phyloP scores from a whole-genome alignment of 768 basidiomycete species.

The Suillus spraguei region DNA sequence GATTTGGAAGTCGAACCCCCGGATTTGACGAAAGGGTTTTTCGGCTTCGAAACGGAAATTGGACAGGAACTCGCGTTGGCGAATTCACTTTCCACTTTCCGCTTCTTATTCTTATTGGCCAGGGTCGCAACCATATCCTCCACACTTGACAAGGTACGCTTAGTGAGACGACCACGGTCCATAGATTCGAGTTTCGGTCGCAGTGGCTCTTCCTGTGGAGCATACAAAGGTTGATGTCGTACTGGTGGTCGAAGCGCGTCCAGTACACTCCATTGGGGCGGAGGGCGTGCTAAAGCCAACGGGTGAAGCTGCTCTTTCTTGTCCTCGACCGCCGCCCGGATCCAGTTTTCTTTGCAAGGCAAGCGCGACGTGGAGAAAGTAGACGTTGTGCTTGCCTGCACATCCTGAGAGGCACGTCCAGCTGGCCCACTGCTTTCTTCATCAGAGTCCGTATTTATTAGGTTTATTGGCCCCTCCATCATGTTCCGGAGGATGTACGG shows the following conservation, averaged over 20 bases:
- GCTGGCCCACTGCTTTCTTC: background rate
- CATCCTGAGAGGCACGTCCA: background rate
- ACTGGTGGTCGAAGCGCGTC: conserved; percentile 1
- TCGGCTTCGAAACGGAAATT: conserved; percentile 10
- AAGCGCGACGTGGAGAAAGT: background rate
- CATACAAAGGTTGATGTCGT: background rate
- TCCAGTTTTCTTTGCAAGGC: background rate
- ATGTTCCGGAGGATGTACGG: background rate
- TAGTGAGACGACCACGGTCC: conserved; percentile 30
- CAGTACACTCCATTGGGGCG: conserved; percentile 28
- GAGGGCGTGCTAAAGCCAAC: conserved; percentile 29
- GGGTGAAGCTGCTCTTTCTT: conserved; percentile 20
- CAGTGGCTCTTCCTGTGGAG: background rate
- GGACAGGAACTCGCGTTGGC: conserved; percentile 13
- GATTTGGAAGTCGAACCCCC: background rate
- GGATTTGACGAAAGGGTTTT: conserved; percentile 27
- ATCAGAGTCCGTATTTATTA: background rate
- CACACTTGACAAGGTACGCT: conserved; percentile 23
- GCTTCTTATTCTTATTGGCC: conserved; percentile 18
- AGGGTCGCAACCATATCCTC: conserved; percentile 24
- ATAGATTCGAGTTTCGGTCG: conserved; percentile 15
- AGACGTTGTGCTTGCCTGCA: background rate
- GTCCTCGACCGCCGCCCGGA: background rate
- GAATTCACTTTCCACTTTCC: conserved; percentile 26
- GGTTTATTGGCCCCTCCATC: background rate